Evolutionary conservation across 1,284 basidiomycete species (phyloP).

Genomic region (Fistulina hepatica): DNA sequence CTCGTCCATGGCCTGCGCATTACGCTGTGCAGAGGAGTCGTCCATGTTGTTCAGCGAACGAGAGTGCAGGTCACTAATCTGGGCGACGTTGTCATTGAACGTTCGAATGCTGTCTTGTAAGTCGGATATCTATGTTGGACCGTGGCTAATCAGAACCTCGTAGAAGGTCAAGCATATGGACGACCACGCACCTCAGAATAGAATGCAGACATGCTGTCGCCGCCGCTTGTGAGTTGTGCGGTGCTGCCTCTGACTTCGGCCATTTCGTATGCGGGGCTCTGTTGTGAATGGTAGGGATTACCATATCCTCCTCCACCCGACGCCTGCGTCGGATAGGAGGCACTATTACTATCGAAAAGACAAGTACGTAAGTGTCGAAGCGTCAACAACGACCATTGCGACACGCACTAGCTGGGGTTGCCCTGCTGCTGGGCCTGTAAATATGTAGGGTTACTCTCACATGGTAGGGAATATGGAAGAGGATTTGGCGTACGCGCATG

Average conservation of each 20-base stretch:
- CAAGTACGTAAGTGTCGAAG: slow-evolving; percentile 1
- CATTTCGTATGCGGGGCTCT: slow-evolving; percentile 60
- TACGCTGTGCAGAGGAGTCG: slow-evolving; percentile 52
- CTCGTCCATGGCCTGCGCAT: slow-evolving; percentile 55
- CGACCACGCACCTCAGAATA: slow-evolving; percentile 53
- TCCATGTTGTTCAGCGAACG: slow-evolving; percentile 73
- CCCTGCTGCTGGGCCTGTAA: slow-evolving; percentile 59
- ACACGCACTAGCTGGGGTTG: slow-evolving; percentile 41
- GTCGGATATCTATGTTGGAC: slow-evolving; percentile 44
- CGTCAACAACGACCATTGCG: slow-evolving; percentile 1
- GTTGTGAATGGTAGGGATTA: slow-evolving; percentile 60
- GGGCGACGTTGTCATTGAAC: slow-evolving; percentile 61
- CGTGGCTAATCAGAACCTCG: slow-evolving; percentile 4
- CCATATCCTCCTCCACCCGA: slow-evolving; percentile 22
- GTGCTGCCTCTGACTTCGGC: slow-evolving; percentile 48
- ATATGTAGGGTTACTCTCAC: slow-evolving; percentile 2
- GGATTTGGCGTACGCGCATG: slow-evolving; percentile 49
- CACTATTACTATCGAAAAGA: slow-evolving; percentile 24
- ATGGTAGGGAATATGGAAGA: slow-evolving; percentile 10
- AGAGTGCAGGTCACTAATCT: slow-evolving; percentile 63
- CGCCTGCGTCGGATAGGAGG: slow-evolving; percentile 60
- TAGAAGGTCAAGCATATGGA: not conserved
- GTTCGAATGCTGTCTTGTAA: slow-evolving; percentile 61
- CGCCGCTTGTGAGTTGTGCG: slow-evolving; percentile 32
- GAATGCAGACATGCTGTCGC: slow-evolving; percentile 58